These are phyloP conservation scores for Diplodia scrobiculata DNA, from an alignment of 2,329 filamentous ascomycete genomes.

Conservation along the genomic window DNA sequence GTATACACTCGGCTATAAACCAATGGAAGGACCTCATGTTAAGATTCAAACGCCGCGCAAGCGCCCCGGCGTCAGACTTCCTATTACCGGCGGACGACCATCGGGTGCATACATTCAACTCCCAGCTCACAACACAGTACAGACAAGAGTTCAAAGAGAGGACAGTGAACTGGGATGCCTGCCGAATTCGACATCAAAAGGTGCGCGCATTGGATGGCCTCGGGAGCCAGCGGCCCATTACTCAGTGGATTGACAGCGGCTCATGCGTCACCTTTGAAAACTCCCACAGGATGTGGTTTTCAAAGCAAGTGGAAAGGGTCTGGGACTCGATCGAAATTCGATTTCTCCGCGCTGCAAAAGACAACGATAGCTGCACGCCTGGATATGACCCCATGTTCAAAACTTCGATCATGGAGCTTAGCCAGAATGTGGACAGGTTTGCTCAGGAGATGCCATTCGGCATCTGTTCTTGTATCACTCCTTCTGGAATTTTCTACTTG, in stretches of 20 bases:
- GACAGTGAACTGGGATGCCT: slow-evolving; percentile 57
- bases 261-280: slow-evolving; percentile 58
- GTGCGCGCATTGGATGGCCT: slow-evolving; percentile 56
- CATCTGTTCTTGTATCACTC: slow-evolving; percentile 68
- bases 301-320: slow-evolving; percentile 60
- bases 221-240: slow-evolving; percentile 60
- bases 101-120: slow-evolving; percentile 52
- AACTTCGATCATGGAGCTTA: slow-evolving; percentile 62
- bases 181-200: slow-evolving; percentile 61
- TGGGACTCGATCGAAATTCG: slow-evolving; percentile 68
- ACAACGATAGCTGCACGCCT: slow-evolving; percentile 29
- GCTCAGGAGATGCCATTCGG: slow-evolving; percentile 57
- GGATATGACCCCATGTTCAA: slow-evolving; percentile 63
- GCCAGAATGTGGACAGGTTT: slow-evolving; percentile 70
- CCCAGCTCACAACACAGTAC: not conserved
- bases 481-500: slow-evolving; percentile 62
- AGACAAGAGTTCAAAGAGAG: slow-evolving; percentile 12
- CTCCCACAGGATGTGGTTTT: slow-evolving; percentile 56
- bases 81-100: slow-evolving; percentile 60
- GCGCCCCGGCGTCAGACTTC: slow-evolving; percentile 64
- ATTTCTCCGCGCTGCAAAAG: slow-evolving; percentile 54
- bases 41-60: slow-evolving; percentile 59
- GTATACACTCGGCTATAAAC: slow-evolving; percentile 30
- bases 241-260: slow-evolving; percentile 61
- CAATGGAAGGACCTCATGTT: slow-evolving; percentile 53